These are phyloP conservation scores for Euphorbia lathyris DNA, from an alignment of 345 rosid species.

Conservation along the genomic window DNA sequence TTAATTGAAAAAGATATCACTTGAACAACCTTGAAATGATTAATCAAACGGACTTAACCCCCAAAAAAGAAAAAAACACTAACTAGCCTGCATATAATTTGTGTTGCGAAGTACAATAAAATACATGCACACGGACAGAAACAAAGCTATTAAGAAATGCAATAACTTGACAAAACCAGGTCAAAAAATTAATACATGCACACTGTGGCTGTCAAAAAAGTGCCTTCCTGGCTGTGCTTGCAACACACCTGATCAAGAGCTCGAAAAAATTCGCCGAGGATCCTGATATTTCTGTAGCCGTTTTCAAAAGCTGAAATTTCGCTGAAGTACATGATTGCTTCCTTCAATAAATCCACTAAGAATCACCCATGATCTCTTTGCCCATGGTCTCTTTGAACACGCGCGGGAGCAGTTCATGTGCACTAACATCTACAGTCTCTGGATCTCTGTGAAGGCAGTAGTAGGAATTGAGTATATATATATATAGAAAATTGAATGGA, in stretches of 20 bases:
- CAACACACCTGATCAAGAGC: slow-evolving; percentile 15
- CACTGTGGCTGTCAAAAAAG: slow-evolving; percentile 7
- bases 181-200: slow-evolving; percentile 12
- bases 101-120: too few relatives aligned
- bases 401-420: slow-evolving; percentile 87
- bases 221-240: slow-evolving; percentile 12
- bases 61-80: too few relatives aligned
- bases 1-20: too few relatives aligned
- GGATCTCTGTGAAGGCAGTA: slow-evolving; percentile 62
- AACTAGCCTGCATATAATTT: too few relatives aligned
- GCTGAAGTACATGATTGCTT: slow-evolving; percentile 7
- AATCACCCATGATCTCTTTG: slow-evolving; percentile 38
- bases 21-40: too few relatives aligned
- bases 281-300: slow-evolving; percentile 1
- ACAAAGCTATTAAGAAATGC: slow-evolving; percentile 7
- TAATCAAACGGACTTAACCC: too few relatives aligned
- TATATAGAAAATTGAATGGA: background rate
- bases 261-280: slow-evolving; percentile 8
- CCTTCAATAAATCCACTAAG: slow-evolving; percentile 24
- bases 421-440: slow-evolving; percentile 59
- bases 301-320: slow-evolving; percentile 4
- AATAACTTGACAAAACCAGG: slow-evolving; percentile 9
- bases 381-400: slow-evolving; percentile 59
- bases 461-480: background rate
- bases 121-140: too few relatives aligned